These are phyloP conservation scores for Nematocida minor DNA, from an alignment of 371 early-diverging fungal species.

Conservation along the genomic window DNA sequence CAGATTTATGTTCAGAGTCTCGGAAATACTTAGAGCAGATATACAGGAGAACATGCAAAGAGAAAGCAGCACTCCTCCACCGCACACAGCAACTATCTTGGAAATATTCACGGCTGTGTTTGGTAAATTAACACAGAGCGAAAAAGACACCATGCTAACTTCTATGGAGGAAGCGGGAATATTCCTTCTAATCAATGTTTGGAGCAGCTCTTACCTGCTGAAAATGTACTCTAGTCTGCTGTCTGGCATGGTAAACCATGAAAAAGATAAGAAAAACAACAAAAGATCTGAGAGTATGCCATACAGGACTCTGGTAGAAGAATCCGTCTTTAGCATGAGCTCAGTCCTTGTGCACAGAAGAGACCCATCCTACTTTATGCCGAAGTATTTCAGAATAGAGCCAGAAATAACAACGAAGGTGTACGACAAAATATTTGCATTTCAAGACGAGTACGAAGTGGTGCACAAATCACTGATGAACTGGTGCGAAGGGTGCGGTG, in stretches of 20 bases:
- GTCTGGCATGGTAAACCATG: not conserved
- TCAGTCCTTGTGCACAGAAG: conserved; percentile 22
- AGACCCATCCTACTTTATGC: not conserved
- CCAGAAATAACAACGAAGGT: not conserved
- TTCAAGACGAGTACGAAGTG: conserved; percentile 45
- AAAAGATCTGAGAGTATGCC: conserved; percentile 16
- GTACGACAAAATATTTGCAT: conserved; percentile 14
- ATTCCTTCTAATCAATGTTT: conserved; percentile 27
- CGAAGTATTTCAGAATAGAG: not conserved
- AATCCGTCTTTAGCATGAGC: not conserved
- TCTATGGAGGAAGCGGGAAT: not conserved
- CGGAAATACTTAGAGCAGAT: conserved; percentile 7
- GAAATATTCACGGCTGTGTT: not conserved
- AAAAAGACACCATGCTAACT: not conserved
- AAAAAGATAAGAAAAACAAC: not conserved
- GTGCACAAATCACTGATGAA: conserved; percentile 4
- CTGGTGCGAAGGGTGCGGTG: conserved; percentile 9
- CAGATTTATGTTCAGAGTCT: not conserved
- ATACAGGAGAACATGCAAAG: not conserved
- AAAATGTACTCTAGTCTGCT: not conserved
- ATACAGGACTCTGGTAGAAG: conserved; percentile 17
- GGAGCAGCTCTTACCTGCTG: not conserved
- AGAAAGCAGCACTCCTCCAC: not conserved
- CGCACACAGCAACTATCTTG: not conserved
- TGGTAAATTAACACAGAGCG: not conserved